These are phyloP conservation scores for Pyrenochaeta sp. DNA, from an alignment of 2,329 filamentous ascomycete species.

Conservation along the genomic window DNA sequence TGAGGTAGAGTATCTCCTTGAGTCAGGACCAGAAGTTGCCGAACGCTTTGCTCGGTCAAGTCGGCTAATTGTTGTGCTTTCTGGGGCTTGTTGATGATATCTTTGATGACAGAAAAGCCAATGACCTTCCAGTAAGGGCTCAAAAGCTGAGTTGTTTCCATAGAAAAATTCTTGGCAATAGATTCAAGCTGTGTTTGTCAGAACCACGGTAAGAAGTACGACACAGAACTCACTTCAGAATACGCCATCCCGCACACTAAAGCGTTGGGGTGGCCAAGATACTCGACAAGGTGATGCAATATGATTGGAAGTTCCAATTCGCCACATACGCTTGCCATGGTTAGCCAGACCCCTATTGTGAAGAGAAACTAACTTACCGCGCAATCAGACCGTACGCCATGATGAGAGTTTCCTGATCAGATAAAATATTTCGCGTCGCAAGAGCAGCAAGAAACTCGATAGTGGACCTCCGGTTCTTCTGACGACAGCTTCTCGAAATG, in stretches of 20 bases:
- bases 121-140: conserved; percentile 89
- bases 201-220: neutral
- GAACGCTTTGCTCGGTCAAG: conserved; percentile 77
- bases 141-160: conserved; percentile 74
- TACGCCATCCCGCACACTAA: conserved; percentile 84
- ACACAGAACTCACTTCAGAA: conserved; percentile 67
- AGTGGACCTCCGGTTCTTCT: conserved; percentile 73
- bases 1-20: conserved; percentile 86
- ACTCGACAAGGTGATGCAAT: conserved; percentile 83
- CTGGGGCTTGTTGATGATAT: conserved; percentile 81
- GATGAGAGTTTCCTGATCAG: conserved; percentile 83
- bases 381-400: conserved; percentile 88
- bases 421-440: conserved; percentile 72
- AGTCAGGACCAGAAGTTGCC: conserved; percentile 76
- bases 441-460: conserved; percentile 76
- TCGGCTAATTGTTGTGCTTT: conserved; percentile 83
- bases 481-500: conserved; percentile 58
- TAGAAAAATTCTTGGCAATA: conserved; percentile 71
- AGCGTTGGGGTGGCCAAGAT: conserved; percentile 82
- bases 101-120: conserved; percentile 82
- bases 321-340: conserved; percentile 65
- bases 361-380: conserved; percentile 57
- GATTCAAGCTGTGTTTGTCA: conserved; percentile 65
- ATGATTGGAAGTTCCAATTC: conserved; percentile 89
- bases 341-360: conserved; percentile 9